Base-by-base conservation (phyloP, 495 filamentous ascomycete genomes). In the Podospora tetraspora region DNA sequence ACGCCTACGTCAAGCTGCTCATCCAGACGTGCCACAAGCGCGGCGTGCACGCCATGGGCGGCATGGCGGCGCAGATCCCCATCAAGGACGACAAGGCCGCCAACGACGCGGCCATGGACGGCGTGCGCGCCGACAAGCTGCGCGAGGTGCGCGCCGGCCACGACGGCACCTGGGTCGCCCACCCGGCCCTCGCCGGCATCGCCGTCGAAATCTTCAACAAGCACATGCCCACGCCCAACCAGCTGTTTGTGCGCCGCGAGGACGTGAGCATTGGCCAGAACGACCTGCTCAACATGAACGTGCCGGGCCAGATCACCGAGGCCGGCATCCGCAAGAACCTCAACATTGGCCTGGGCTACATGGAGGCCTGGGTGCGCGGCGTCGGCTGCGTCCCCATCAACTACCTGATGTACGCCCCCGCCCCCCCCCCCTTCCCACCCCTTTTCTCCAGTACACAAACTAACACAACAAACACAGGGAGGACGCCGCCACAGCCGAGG, bases 151-250 rank as follows among this genome's bases (percentile, higher is more conserved):
- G 89, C 68, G 96, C 95, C 61, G 95, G 95, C 66, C 95, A 99
- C 82, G 95, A 99, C 78, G 94, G 94, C 71, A 85, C 92, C 66
- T 97, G 95, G 95, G 94, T 99, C 62, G 95, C 95, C 16, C 95
- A 99, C 81, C 95, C 95, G 1, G 96, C 94, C 0, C 87, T 99
- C 27, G 94, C 95, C 3, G 69, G 82, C 60, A 97, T 99, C 76
- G 95, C 95, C 25, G 87, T 87, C 62, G 94, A 97, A 19, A 87
- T 98, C 72, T 99, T 99, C 88, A 97, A 99, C 86, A 90, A 93
- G 84, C 79, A 98, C 84, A 99, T 99, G 95, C 96, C 95, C 29
- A 97, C 96, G 19, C 94, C 96, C 23, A 99, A 99, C 85, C 95
- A 99, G 83, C 86, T 98, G 62, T 94, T 93, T 79, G 80, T 90